Percentiles rank a stretch among this genome's conserved stretches.
phyloP scores from a whole-genome alignment of 495 filamentous ascomycete species.

The Lichenothelia convexa region DNA sequence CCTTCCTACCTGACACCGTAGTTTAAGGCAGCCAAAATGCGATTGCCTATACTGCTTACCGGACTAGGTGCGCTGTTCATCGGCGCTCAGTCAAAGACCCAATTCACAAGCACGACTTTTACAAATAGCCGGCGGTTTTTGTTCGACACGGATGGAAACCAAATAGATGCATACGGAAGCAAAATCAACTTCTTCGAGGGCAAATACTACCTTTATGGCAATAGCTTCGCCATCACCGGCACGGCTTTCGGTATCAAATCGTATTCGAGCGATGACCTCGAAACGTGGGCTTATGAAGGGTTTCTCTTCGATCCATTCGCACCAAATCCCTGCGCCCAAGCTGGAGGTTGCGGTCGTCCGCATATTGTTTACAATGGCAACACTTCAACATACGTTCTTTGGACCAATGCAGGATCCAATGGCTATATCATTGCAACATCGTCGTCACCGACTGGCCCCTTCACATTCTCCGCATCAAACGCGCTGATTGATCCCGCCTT shows the following conservation, averaged over 20 bases:
- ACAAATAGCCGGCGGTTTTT: slow-evolving; percentile 2
- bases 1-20: no score
- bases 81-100: no score
- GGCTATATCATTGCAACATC: slow-evolving; percentile 1
- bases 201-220: slow-evolving; percentile 4
- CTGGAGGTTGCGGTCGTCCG: no score
- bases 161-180: slow-evolving; percentile 4
- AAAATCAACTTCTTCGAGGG: slow-evolving; percentile 4
- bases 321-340: no score
- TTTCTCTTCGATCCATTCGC: no score
- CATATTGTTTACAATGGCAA: no score
- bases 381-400: slow-evolving; percentile 1
- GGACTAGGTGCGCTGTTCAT: no score
- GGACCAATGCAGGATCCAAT: slow-evolving; percentile 4
- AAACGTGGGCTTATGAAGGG: no score
- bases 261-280: slow-evolving; percentile 1
- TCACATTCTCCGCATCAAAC: neutral
- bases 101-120: no score
- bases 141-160: slow-evolving; percentile 4
- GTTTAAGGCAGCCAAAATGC: no score
- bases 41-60: no score
- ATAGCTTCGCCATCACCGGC: slow-evolving; percentile 2
- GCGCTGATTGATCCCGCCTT: slow-evolving; percentile 1
- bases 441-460: slow-evolving; percentile 1
- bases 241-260: slow-evolving; percentile 3